Evolutionary conservation across 768 basidiomycete genomes (phyloP), one percentile per base, ranked within the genome.

Genomic region (Boletus reticuloceps): DNA sequence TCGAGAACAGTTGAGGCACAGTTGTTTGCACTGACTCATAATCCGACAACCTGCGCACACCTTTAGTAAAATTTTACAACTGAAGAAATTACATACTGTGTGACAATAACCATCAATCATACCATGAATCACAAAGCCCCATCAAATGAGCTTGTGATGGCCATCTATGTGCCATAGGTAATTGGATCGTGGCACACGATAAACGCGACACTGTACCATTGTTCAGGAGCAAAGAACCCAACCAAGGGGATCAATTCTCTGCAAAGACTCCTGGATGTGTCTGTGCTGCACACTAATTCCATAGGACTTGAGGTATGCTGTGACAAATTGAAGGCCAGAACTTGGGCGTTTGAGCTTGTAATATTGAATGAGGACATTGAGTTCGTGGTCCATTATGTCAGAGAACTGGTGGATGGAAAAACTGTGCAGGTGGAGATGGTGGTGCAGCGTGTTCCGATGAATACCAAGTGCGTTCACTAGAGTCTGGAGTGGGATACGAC

Each of bases 31-130:
- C 55, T 69, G 0, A 68, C 68, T 36, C 27, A 5, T n/a, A 67
- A 17, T 0, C 54, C 65, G 14, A 62, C 53, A 4, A 71, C 45
- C 67, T 69, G 16, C 9, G 3, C 4, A 2, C 37, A 40, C 27
- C 2, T 16, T 34, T 8, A 44, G 11, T 6, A 39, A 37, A 36
- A 16, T 4, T 12, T 19, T 11, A 10, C 6, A 12, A 3, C 17
- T 1, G 14, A 39, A 31, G 13, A 55, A 41, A 27, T 5, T n/a
- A 58, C 60, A n/a, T 46, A 72, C 69, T 8, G 54, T 73, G 16
- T 60, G 25, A 56, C 63, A 64, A 43, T 58, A 65, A 0, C 72
- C 63, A 45, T 73, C 66, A 46, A 70, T 62, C 27, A 68, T 62
- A 0, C 63, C 63, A 48, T 69, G 67, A 19, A 69, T 59, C 0